These are phyloP conservation scores for Zopfochytrium polystomum DNA, from an alignment of 371 early-diverging fungal genomes.

Conservation along the genomic window DNA sequence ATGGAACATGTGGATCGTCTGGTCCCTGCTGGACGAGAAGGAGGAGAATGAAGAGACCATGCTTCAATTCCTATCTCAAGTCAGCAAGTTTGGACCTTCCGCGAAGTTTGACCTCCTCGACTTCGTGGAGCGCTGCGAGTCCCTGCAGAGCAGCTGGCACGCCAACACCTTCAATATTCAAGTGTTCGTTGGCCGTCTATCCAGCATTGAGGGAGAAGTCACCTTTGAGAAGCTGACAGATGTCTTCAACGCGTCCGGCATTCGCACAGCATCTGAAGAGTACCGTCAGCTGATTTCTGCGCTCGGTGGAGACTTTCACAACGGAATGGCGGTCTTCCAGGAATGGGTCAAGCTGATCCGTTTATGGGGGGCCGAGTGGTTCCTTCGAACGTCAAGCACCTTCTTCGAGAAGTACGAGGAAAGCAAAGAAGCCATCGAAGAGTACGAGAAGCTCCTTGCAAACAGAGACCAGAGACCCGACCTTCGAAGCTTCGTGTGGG, in stretches of 20 bases:
- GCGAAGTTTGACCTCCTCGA: constrained; percentile 14
- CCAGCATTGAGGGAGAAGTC: constrained; percentile 12
- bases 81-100: constrained; percentile 11
- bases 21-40: constrained; percentile 28
- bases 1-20: constrained; percentile 33
- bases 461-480: constrained; percentile 5
- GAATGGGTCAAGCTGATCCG: constrained; percentile 18
- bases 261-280: constrained; percentile 15
- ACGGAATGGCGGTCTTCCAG: constrained; percentile 7
- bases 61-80: constrained; percentile 2
- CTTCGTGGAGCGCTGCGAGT: constrained; percentile 22
- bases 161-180: constrained; percentile 18
- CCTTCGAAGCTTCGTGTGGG: constrained; percentile 24
- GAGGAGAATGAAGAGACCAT: constrained; percentile 20
- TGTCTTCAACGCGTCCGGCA: constrained; percentile 16
- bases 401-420: constrained; percentile 18
- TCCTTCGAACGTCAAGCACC: constrained; percentile 12
- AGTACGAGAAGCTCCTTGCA: constrained; percentile 6
- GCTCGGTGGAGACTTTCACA: constrained; percentile 20
- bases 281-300: constrained; percentile 16
- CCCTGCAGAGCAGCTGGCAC: constrained; percentile 24
- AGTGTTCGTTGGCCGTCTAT: constrained; percentile 12
- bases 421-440: constrained; percentile 1
- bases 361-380: constrained; percentile 29
- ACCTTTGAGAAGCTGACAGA: constrained; percentile 10